Conservation (phyloP, 345 rosid species). For the Populus tremula region DNA sequence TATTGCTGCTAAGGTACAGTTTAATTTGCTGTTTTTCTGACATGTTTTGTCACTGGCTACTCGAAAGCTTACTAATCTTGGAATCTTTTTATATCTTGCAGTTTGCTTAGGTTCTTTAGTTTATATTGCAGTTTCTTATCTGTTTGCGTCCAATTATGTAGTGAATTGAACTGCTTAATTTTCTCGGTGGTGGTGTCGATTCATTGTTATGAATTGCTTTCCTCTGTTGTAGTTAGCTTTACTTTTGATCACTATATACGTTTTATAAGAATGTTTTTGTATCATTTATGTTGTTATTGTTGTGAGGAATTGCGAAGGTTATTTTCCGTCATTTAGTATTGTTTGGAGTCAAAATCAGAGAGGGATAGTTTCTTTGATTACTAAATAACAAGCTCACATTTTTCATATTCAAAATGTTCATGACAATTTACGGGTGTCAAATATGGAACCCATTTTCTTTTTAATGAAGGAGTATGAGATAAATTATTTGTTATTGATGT, state of each 20-base stretch:
- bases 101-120: background rate
- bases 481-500: background rate
- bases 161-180: background rate
- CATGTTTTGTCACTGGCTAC: background rate
- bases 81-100: background rate
- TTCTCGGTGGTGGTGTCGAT: background rate
- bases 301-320: background rate
- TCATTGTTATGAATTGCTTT: background rate
- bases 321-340: background rate
- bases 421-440: background rate
- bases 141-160: no score
- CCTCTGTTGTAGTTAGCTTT: background rate
- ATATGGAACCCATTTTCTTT: background rate
- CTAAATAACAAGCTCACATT: background rate
- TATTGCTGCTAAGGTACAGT: slow-evolving; percentile 84
- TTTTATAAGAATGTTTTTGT: background rate
- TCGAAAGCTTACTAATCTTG: background rate
- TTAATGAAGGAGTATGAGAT: background rate
- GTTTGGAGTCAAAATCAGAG: background rate
- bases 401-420: background rate
- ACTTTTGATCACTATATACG: background rate
- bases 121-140: background rate
- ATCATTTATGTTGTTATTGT: background rate
- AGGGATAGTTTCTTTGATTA: background rate
- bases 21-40: background rate